A percentile compares a stretch with the other conserved stretches of the same genome.
Conservation (phyloP, 2,329 filamentous ascomycete species). For the Penicillium sp. region DNA sequence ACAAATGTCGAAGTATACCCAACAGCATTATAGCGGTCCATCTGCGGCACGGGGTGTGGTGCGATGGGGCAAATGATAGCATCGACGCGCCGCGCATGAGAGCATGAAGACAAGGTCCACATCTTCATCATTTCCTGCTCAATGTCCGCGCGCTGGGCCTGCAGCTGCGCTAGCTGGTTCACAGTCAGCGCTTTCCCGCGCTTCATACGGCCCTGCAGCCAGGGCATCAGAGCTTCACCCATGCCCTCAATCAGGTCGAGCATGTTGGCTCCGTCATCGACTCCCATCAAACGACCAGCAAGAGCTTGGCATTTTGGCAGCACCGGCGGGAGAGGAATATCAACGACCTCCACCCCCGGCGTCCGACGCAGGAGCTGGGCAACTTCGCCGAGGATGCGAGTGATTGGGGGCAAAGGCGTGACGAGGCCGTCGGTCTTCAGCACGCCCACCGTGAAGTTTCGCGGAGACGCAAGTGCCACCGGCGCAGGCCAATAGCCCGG, state of each 20-base stretch:
- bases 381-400: constrained; percentile 42
- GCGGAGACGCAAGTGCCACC: constrained; percentile 19
- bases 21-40: constrained; percentile 62
- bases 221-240: constrained; percentile 58
- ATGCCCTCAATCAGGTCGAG: constrained; percentile 57
- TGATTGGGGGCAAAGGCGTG: constrained; percentile 40
- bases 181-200: constrained; percentile 50
- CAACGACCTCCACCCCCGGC: constrained; percentile 55
- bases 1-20: constrained; percentile 63
- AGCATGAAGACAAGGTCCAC: constrained; percentile 45
- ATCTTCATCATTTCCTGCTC: constrained; percentile 57
- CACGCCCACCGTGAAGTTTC: constrained; percentile 43
- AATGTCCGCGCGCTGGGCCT: constrained; percentile 52
- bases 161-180: constrained; percentile 51
- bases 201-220: constrained; percentile 54
- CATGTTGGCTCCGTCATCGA: constrained; percentile 57
- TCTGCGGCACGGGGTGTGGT: constrained; percentile 60
- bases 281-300: constrained; percentile 57
- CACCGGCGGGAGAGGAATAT: constrained; percentile 53
- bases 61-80: constrained; percentile 63
- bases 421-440: constrained; percentile 43
- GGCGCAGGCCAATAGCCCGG: constrained; percentile 41
- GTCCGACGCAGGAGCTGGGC: constrained; percentile 31
- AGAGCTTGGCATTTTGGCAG: constrained; percentile 57
- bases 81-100: constrained; percentile 46